Evolutionary conservation across 768 basidiomycete genomes (phyloP).

Genomic region (Polyporus arcularius): DNA sequence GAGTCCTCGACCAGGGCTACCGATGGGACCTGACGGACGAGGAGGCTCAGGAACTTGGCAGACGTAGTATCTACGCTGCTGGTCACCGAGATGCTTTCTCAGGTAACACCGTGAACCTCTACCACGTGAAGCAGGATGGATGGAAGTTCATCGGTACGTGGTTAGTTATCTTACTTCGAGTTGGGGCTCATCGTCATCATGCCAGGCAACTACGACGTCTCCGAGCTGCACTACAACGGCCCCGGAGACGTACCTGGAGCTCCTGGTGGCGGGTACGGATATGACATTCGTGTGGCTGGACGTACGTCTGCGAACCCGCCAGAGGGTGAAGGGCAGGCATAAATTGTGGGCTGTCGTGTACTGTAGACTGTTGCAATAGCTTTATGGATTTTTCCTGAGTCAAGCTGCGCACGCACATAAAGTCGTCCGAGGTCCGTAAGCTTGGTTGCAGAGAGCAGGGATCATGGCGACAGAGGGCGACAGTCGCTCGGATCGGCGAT

Average conservation of each 20-base stretch:
- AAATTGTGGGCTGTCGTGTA: constrained; percentile 20
- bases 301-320: constrained; percentile 55
- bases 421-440: neutral
- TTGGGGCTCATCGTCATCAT: neutral
- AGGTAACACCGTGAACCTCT: constrained; percentile 94
- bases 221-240: constrained; percentile 89
- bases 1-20: constrained; percentile 95
- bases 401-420: neutral
- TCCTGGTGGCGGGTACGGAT: constrained; percentile 74
- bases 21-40: constrained; percentile 90
- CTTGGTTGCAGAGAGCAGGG: no score
- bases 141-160: constrained; percentile 93
- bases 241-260: constrained; percentile 68
- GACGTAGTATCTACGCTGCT: constrained; percentile 94
- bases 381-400: neutral
- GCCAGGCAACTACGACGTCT: constrained; percentile 89
- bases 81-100: constrained; percentile 97
- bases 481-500: neutral
- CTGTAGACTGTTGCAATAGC: constrained; percentile 19
- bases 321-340: constrained; percentile 23
- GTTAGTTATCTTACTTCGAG: neutral
- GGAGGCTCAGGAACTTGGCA: constrained; percentile 92
- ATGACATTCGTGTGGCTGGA: constrained; percentile 67
- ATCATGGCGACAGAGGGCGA: neutral
- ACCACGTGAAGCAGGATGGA: constrained; percentile 91